These are phyloP conservation scores for Colletotrichum australisinense DNA, from an alignment of 2,329 filamentous ascomycete species.

Conservation along the genomic window DNA sequence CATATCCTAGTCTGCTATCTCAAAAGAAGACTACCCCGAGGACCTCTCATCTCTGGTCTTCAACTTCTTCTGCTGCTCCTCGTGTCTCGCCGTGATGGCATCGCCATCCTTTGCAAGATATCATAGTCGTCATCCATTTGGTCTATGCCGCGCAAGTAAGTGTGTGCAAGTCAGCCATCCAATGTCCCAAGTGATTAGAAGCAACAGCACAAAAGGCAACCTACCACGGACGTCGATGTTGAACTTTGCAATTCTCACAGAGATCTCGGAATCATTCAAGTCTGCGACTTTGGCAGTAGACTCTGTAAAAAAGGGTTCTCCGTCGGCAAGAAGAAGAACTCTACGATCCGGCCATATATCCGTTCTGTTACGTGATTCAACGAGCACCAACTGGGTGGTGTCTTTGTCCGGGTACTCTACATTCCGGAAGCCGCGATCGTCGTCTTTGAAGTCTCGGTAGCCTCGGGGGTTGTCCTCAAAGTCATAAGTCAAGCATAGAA, in stretches of 20 bases:
- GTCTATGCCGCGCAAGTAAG: neutral
- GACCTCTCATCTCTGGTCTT: neutral
- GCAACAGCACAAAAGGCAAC: neutral
- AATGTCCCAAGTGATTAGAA: neutral
- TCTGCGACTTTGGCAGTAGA: neutral
- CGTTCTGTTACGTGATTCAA: neutral
- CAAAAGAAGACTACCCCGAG: neutral
- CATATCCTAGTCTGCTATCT: neutral
- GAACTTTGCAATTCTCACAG: neutral
- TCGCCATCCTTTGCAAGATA: neutral
- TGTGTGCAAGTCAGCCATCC: neutral
- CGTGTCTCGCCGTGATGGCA: neutral
- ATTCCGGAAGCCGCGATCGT: neutral
- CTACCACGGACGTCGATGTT: constrained; percentile 1
- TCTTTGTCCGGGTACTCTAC: neutral
- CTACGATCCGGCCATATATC: neutral
- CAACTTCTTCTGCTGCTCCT: neutral
- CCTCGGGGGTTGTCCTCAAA: constrained; percentile 5
- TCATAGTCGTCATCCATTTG: neutral
- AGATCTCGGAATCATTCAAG: neutral
- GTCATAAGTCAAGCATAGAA: constrained; percentile 14
- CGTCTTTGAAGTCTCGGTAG: constrained; percentile 2
- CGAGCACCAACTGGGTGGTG: neutral
- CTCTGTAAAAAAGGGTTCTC: neutral
- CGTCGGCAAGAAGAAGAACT: neutral